Base-by-base conservation (phyloP, 2,329 filamentous ascomycete genomes). In the Niveomyces coronatus region DNA sequence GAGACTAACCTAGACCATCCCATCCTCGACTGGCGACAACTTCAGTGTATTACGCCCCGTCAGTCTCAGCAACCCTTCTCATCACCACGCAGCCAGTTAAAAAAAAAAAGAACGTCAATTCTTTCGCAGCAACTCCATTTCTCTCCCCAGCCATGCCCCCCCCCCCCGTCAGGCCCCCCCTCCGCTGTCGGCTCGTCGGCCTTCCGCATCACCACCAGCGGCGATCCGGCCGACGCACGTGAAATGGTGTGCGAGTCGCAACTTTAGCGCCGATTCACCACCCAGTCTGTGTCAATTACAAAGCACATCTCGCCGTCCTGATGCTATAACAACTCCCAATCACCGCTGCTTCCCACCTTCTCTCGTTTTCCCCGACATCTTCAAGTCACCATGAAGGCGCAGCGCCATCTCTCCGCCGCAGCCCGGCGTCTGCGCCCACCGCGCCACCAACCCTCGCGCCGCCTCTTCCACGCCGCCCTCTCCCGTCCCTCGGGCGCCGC, bases 401-500 rank as follows among this genome's bases (percentile, higher is more conserved):
- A 41, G 13, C 37, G 39, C 35, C 31, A 40, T 16, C 39, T 44
- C 15, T 31, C 42, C 14, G 14, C 38, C 19, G 23, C 42, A 9
- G 42, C 38, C 30, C 40, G 34, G 32, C 43, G 32, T 14, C 10
- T 27, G 24, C 43, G 24, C 27, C 6, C 20, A n/a, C 22, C 26
- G 15, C 48, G 50, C 48, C 50, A 53, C 19, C 23, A 28, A 30
- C 28, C 16, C 26, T 26, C 22, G 2, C 6, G n/a, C 36, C 23
- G 41, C n/a, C 17, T 15, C 15, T 15, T 41, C 24, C 33, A 40
- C 13, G 23, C 18, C 22, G 18, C 35, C 9, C 34, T 37, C 9
- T 13, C 13, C 17, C 44, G 54, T 17, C 45, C 45, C 28, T 54
- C 60, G 14, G 56, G 55, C 22, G 52, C 54, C 31, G 71, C 76